phyloP scores from a whole-genome alignment of 176 grass and related monocot species.

The Phoenix roebelenii region DNA sequence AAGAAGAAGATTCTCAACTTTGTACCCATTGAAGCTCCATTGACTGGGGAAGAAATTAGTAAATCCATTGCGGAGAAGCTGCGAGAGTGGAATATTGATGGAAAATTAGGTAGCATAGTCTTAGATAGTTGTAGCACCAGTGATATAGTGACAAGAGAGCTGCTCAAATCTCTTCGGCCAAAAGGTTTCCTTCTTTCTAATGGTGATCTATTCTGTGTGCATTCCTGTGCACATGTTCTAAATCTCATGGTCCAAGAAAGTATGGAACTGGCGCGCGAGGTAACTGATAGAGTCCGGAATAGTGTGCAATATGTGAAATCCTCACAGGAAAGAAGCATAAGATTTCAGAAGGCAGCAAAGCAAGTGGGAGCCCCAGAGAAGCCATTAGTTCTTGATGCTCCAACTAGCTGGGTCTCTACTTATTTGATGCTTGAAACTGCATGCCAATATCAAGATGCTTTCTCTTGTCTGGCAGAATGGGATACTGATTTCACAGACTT shows the following conservation, averaged over 20 bases:
- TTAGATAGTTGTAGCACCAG: slow-evolving; percentile 62
- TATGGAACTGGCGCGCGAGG: slow-evolving; percentile 53
- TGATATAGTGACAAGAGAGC: slow-evolving; percentile 61
- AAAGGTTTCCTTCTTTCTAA: slow-evolving; percentile 61
- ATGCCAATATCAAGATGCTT: slow-evolving; percentile 75
- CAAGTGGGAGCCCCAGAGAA: slow-evolving; percentile 52
- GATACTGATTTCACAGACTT: slow-evolving; percentile 48
- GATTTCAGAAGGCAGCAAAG: slow-evolving; percentile 65
- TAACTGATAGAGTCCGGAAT: slow-evolving; percentile 49
- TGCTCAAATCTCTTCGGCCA: slow-evolving; percentile 49
- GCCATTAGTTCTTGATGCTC: slow-evolving; percentile 65
- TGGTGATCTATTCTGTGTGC: slow-evolving; percentile 64
- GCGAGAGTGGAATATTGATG: slow-evolving; percentile 64
- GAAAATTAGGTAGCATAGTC: slow-evolving; percentile 54
- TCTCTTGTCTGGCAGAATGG: slow-evolving; percentile 56
- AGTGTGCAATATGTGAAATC: slow-evolving; percentile 78
- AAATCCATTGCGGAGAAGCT: slow-evolving; percentile 64
- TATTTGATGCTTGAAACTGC: slow-evolving; percentile 92
- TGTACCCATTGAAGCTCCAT: slow-evolving; percentile 48
- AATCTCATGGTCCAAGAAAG: slow-evolving; percentile 82
- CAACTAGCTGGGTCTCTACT: slow-evolving; percentile 64
- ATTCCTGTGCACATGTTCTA: slow-evolving; percentile 61
- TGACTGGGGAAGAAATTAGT: slow-evolving; percentile 38
- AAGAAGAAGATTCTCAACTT: slow-evolving; percentile 91
- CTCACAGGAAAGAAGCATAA: slow-evolving; percentile 53